Evolutionary conservation across 2,329 filamentous ascomycete species (phyloP).

Genomic region (Aureobasidium sp.): DNA sequence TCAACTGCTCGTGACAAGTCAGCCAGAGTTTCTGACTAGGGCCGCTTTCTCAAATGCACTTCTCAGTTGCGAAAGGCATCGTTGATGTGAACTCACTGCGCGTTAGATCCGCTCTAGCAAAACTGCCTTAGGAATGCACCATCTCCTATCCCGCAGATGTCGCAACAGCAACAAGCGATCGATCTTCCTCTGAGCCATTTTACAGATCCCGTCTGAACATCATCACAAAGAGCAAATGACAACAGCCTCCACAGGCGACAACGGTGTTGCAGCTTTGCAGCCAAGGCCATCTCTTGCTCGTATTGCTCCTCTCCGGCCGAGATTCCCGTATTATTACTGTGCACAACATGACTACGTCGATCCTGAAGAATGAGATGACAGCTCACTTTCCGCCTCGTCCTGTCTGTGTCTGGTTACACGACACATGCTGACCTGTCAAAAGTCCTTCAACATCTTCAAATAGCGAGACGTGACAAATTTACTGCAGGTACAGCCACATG

Average conservation of each 20-base stretch:
- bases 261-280: not conserved
- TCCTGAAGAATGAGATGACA: not conserved
- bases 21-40: not conserved
- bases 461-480: not conserved
- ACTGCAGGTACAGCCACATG: not conserved
- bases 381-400: not conserved
- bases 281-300: not conserved
- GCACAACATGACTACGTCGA: not conserved
- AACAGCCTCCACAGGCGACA: not conserved
- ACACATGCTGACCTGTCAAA: not conserved
- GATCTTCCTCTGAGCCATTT: not conserved
- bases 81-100: not conserved
- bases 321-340: not conserved
- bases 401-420: not conserved
- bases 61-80: not conserved
- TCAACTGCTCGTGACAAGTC: not conserved
- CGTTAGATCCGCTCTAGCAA: not conserved
- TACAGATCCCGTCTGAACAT: not conserved
- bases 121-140: not conserved
- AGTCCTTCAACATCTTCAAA: not conserved
- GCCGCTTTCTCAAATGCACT: not conserved
- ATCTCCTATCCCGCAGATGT: not conserved
- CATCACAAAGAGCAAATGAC: not conserved
- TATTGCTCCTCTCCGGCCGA: slow-evolving; percentile 4
- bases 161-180: not conserved